Base-by-base conservation (phyloP, 805 yeast species). In the Candida endomychidarum region DNA sequence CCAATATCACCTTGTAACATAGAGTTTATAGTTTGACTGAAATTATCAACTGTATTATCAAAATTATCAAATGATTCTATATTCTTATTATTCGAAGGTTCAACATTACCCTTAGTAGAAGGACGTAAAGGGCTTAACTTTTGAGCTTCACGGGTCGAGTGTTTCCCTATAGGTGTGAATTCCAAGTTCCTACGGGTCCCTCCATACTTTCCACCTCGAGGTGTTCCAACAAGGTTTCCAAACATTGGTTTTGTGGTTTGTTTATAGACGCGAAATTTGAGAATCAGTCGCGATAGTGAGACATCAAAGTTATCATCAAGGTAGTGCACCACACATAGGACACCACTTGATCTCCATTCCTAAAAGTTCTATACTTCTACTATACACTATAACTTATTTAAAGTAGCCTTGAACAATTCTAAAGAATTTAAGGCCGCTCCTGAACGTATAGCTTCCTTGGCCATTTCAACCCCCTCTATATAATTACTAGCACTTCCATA, bases 401-500 rank as follows among this genome's bases (percentile, higher is more conserved):
- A 37, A 12, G 60, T 58, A 5, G 27, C 37, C 46, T 58, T 72
- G 54, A 88, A 86, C 5, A 53, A 57, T 10, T 74, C 67, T 28
- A 93, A 67, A 0, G 90, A 78, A 32, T 56, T 41, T 40, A 71
- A 59, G 1, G 98, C 96, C 4, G 67, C 53, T 0, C 97, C 96
- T 1, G 77, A 67, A 6, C 55, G 54, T 22, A 93, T 84, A 30
- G 93, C 74, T 24, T 73, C 61, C 47, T 80, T 75, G 1, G 98
- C 98, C 16, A 80, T 53, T 39, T 63, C 67, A 4, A 87, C 91
- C 20, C 98, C 99, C 7, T 78, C 73, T 42, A 70, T 75, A 93
- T 95, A 93, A 50, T 74, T 63, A 17, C 58, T 59, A 2, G 88
- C 81, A 6, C 69, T 57, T 2, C 95, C 96, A 9, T 83, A 74